Base-by-base conservation (phyloP, 495 filamentous ascomycete species). In the Lasiosphaeriaceae sp. region DNA sequence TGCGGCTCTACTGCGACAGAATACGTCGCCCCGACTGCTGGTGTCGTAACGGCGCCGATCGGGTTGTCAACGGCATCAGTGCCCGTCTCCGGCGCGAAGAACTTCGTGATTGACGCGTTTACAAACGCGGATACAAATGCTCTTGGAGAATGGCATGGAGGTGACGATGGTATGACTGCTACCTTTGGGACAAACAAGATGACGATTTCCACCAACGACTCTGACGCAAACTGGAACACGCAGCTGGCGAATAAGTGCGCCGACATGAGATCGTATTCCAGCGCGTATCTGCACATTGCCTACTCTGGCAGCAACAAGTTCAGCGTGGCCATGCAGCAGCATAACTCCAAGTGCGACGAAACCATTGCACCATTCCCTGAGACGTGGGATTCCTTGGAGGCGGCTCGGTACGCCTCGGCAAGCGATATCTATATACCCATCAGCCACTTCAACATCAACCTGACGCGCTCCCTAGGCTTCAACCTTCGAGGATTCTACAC, bases 351-450 rank as follows among this genome's bases (percentile, higher is more conserved):
- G 5, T 92, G 88, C 63, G 76, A 85, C 60, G 74, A 79, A 14
- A 59, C 57, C 20, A 75, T 82, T 17, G 74, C 74, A n/a, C 88
- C 88, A 0, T 90, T 80, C 61, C 87, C 88, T 0, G 86, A 84
- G 63, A 88, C 87, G 5, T 87, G 86, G 77, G 88, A 92, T 65
- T 86, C 81, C 2, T 75, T 90, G 19, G 85, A 90, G 60, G 87
- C 87, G 1, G 73, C 80, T 2, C 77, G 87, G 41, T 92, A 92
- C 65, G 70, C 74, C n/a, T 77, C 74, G 47, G 65, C 66, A 31
- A 70, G 60, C 17, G 84, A 90, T 61, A 84, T 91, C 61, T 91
- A 88, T 67, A 82, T 91, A 47, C 89, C 89, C 0, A 66, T 92
- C n/a, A 74, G 73, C 26, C 89, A 92, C 68, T 92, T 92, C 74